Conservation (phyloP, 2,329 filamentous ascomycete genomes). For the Gremmenia infestans region DNA sequence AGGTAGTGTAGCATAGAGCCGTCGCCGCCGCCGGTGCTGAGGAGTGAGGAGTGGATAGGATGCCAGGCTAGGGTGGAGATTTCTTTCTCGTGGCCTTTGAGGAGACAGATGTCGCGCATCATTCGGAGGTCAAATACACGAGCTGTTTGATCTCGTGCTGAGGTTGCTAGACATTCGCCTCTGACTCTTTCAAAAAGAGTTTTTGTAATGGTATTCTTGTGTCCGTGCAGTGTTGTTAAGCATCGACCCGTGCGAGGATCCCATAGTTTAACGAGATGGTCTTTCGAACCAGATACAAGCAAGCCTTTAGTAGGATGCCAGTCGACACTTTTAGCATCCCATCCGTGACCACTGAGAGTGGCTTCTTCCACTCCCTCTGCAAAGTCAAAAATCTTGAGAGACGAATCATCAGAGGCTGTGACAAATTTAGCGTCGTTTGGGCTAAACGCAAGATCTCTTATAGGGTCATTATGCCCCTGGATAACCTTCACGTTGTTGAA, state of each 20-base stretch:
- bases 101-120: conserved; percentile 94
- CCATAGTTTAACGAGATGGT: conserved; percentile 96
- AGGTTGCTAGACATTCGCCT: conserved; percentile 82
- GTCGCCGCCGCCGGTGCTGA: conserved; percentile 87
- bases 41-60: conserved; percentile 80
- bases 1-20: conserved; percentile 90
- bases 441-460: conserved; percentile 87
- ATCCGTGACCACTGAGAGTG: conserved; percentile 85
- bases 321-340: conserved; percentile 95
- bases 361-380: conserved; percentile 78
- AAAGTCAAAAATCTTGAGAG: conserved; percentile 95
- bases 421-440: conserved; percentile 95
- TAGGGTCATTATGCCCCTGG: conserved; percentile 82
- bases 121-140: conserved; percentile 92
- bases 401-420: conserved; percentile 90
- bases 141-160: conserved; percentile 86
- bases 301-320: conserved; percentile 96
- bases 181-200: conserved; percentile 84
- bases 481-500: conserved; percentile 98
- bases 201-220: conserved; percentile 96
- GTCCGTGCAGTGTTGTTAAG: conserved; percentile 88
- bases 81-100: conserved; percentile 94
- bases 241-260: conserved; percentile 89
- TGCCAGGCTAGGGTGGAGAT: conserved; percentile 92
- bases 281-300: conserved; percentile 93